Evolutionary conservation across 140 eudicot genomes (phyloP), one percentile per base, ranked within the genome.

Genomic region (Bidens hawaiensis): DNA sequence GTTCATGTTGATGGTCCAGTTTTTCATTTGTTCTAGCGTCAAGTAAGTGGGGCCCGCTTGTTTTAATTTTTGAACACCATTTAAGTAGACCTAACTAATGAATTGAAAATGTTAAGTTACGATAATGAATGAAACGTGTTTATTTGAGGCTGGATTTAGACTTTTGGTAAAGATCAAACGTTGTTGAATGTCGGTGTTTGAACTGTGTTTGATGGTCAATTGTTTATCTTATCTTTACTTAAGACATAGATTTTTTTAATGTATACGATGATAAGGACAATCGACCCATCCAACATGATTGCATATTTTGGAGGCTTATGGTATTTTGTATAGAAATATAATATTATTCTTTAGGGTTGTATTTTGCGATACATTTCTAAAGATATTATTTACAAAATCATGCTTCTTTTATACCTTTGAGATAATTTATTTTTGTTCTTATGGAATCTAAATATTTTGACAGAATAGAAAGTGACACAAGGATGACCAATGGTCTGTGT

Each of bases 401-500:
- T n/a, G n/a, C n/a, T n/a, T n/a, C n/a, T n/a, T n/a, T n/a, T n/a
- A n/a, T n/a, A n/a, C n/a, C n/a, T n/a, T n/a, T n/a, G n/a, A n/a
- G n/a, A n/a, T n/a, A n/a, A n/a, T n/a, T n/a, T n/a, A n/a, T n/a
- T n/a, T n/a, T n/a, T n/a, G n/a, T 17, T 57, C 25, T 23, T 50
- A 17, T 61, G 14, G 38, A 34, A 11, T 17, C 27, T 31, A n/a
- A 38, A 24, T 31, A 0, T 60, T 33, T 25, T 52, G 65, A 56
- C 79, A 74, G 69, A 54, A 17, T n/a, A n/a, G n/a, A n/a, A n/a
- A n/a, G n/a, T n/a, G n/a, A n/a, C n/a, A 6, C 26, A 58, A 21
- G 52, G 43, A 69, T 70, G 73, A 69, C 18, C 18, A 11, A 75
- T 62, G 61, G 25, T 52, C 26, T 51, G 9, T 40, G 11, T 52